Percentiles rank a stretch among this genome's conserved stretches.
These are phyloP conservation scores for Neonothopanus nambi DNA, from an alignment of 1,284 basidiomycete genomes.

Conservation along the genomic window DNA sequence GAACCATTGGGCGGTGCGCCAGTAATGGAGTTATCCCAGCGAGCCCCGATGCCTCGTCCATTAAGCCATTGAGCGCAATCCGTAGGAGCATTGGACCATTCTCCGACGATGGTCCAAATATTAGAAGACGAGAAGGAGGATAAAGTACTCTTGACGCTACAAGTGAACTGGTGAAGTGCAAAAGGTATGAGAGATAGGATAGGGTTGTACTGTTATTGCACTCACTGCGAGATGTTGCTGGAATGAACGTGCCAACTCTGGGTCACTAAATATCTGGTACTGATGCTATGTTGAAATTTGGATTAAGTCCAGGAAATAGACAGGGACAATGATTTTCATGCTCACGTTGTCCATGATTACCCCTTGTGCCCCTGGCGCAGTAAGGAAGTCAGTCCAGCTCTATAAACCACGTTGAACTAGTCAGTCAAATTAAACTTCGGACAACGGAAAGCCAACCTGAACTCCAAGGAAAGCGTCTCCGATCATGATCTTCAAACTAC, in stretches of 20 bases:
- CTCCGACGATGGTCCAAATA: conserved; percentile 67
- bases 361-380: conserved; percentile 47
- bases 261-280: conserved; percentile 77
- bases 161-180: conserved; percentile 40
- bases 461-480: conserved; percentile 75
- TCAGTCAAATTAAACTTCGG: neutral
- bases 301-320: conserved; percentile 1
- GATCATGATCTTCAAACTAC: conserved; percentile 61
- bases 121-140: conserved; percentile 46
- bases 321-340: conserved; percentile 24
- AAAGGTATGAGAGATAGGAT: neutral
- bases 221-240: conserved; percentile 57
- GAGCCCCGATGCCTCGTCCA: conserved; percentile 68
- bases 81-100: conserved; percentile 79
- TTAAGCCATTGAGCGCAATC: conserved; percentile 83
- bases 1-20: conserved; percentile 49
- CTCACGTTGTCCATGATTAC: conserved; percentile 64
- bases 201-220: neutral
- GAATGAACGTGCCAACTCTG: conserved; percentile 53
- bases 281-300: conserved; percentile 50
- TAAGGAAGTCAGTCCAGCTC: conserved; percentile 66
- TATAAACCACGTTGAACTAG: conserved; percentile 25
- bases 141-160: conserved; percentile 39
- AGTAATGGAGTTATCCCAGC: conserved; percentile 62
- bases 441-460: conserved; percentile 33